Conservation (phyloP, 345 rosid genomes). For the Passiflora organensis region DNA sequence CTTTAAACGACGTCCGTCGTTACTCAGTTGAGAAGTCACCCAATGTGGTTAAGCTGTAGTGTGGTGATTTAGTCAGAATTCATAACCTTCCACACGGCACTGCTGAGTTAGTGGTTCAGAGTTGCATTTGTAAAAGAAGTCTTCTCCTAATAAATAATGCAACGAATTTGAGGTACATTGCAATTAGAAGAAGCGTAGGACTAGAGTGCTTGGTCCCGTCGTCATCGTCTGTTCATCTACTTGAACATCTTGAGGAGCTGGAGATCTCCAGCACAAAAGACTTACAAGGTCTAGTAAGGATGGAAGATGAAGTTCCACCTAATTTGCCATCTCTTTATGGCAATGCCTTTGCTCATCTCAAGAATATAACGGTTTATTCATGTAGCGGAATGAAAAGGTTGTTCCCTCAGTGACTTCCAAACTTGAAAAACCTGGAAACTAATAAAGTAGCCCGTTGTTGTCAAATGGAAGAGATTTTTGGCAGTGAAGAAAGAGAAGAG, state of each 20-base stretch:
- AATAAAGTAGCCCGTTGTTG: background rate
- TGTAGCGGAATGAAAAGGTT: background rate
- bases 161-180: background rate
- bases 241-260: background rate
- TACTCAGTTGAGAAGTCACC: background rate
- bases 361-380: background rate
- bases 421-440: background rate
- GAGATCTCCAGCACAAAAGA: background rate
- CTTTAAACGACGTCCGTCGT: too few species aligned
- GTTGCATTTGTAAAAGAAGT: background rate
- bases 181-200: background rate
- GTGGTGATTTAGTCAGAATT: background rate
- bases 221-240: background rate
- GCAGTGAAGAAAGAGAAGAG: background rate
- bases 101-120: background rate
- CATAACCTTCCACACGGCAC: background rate
- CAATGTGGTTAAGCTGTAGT: background rate
- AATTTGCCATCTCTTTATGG: background rate
- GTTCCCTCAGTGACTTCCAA: background rate
- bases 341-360: background rate
- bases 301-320: background rate
- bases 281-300: background rate
- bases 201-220: background rate
- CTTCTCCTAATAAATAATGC: background rate
- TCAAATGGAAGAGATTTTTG: background rate